Evolutionary conservation across 331 rosid genomes (phyloP), one percentile per base, ranked within the genome.

Genomic region (Quercus tomentella): DNA sequence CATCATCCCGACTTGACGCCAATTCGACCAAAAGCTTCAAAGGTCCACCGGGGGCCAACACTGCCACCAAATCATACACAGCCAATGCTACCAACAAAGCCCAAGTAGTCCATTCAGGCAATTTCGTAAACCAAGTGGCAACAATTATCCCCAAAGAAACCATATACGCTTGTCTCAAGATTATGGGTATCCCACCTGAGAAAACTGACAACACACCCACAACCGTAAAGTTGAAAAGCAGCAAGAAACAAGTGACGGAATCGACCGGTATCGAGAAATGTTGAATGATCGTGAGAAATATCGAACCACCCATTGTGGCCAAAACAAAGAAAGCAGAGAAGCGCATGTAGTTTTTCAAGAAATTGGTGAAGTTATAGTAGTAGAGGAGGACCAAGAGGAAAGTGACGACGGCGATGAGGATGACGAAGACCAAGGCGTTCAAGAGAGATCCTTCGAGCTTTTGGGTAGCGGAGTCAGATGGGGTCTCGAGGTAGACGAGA

Each of bases 71-170:
- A 82, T 94, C 98, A 43, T 94, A 94, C 28, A 91, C 60, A 18
- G 98, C 97, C 23, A 94, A 91, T 0, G 97, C 97, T 0, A 94
- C 91, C 7, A 94, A 92, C 79, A 94, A 71, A 20, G 71, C 79
- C 98, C 98, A 94, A 2, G 98, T 94, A 56, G 98, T 94, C 98
- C 98, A 94, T 78, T 94, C 98, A 0, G 98, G 98, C 79, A 94
- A 77, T 58, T 88, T 88, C 3, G 98, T 89, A 66, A 94, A 89
- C 98, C 98, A 94, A 14, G 97, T 88, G 1, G 98, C 98, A 7
- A 94, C 98, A 65, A 90, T 86, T 16, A 94, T 92, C 21, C 97
- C 98, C 63, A 94, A 62, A 14, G 83, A 82, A 3, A 94, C 97
- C 97, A 89, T 94, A 63, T 92, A 94, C 3, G 78, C 73, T 49